A percentile compares a stretch with the other conserved stretches of the same genome.
phyloP scores from a whole-genome alignment of 495 filamentous ascomycete species.

The Tetracladium setigerum region DNA sequence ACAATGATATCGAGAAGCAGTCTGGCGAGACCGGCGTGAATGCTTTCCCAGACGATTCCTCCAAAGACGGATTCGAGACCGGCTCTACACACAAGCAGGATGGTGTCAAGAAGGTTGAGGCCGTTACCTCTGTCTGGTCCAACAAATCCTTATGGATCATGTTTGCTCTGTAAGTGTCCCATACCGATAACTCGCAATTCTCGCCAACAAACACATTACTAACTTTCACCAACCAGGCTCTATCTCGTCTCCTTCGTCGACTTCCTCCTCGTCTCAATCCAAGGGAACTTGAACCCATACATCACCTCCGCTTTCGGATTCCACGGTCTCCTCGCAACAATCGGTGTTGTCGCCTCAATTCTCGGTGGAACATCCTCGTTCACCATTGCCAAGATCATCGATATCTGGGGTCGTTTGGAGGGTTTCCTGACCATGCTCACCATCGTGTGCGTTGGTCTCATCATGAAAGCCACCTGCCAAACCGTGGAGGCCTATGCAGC shows the following conservation, averaged over 20 bases:
- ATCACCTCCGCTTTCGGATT: constrained; percentile 20
- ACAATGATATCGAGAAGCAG: too few species aligned
- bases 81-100: constrained; percentile 1
- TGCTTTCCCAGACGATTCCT: too few species aligned
- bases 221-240: too few species aligned
- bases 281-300: constrained; percentile 27
- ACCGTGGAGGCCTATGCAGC: constrained; percentile 31
- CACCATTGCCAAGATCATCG: constrained; percentile 50
- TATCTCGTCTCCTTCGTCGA: constrained; percentile 31
- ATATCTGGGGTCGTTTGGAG: constrained; percentile 43
- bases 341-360: constrained; percentile 32
- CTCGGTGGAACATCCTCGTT: constrained; percentile 47
- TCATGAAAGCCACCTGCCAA: constrained; percentile 34
- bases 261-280: constrained; percentile 33
- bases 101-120: constrained; percentile 40
- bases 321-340: background rate
- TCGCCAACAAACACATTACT: too few species aligned
- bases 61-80: too few species aligned
- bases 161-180: constrained; percentile 31
- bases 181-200: too few species aligned
- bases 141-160: constrained; percentile 33
- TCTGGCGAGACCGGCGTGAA: too few species aligned
- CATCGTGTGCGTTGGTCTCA: constrained; percentile 24
- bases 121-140: constrained; percentile 39
- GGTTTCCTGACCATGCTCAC: constrained; percentile 27